Conservation (phyloP, 768 basidiomycete species). For the Mycena alexandri region DNA sequence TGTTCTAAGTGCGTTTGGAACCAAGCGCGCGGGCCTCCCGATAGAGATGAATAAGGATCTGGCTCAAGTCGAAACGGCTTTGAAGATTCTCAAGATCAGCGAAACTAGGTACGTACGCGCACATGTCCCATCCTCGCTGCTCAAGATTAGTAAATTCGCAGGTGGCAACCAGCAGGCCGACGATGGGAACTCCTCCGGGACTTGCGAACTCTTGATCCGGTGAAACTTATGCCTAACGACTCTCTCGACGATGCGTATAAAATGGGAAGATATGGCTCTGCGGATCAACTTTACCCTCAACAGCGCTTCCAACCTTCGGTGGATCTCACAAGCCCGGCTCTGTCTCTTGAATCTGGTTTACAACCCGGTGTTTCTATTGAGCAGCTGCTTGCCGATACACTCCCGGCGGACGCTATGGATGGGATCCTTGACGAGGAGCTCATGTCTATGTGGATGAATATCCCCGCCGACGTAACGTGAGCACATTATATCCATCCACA, state of each 20-base stretch:
- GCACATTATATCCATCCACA: background rate
- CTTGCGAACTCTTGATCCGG: constrained; percentile 46
- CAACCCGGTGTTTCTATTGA: constrained; percentile 9
- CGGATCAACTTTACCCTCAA: background rate
- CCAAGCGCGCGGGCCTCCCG: constrained; percentile 13
- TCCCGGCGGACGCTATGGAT: background rate
- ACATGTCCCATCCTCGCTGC: constrained; percentile 45
- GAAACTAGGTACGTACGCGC: constrained; percentile 21
- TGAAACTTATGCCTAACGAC: background rate
- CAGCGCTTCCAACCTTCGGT: background rate
- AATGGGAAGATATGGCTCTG: too few species aligned
- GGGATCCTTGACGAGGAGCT: constrained; percentile 8
- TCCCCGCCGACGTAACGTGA: constrained; percentile 6
- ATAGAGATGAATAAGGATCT: constrained; percentile 13
- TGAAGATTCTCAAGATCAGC: constrained; percentile 11
- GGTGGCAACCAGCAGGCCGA: constrained; percentile 16
- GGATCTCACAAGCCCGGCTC: background rate
- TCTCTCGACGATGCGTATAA: too few species aligned
- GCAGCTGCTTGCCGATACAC: constrained; percentile 12
- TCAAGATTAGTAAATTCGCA: background rate
- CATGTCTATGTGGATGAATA: constrained; percentile 18
- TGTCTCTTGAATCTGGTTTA: background rate
- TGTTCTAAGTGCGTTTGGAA: background rate
- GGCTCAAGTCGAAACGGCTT: background rate
- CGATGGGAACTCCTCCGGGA: constrained; percentile 36